Evolutionary conservation across 495 filamentous ascomycete species (phyloP), one percentile per base, ranked within the genome.

Genomic region (Annulohypoxylon bovei): DNA sequence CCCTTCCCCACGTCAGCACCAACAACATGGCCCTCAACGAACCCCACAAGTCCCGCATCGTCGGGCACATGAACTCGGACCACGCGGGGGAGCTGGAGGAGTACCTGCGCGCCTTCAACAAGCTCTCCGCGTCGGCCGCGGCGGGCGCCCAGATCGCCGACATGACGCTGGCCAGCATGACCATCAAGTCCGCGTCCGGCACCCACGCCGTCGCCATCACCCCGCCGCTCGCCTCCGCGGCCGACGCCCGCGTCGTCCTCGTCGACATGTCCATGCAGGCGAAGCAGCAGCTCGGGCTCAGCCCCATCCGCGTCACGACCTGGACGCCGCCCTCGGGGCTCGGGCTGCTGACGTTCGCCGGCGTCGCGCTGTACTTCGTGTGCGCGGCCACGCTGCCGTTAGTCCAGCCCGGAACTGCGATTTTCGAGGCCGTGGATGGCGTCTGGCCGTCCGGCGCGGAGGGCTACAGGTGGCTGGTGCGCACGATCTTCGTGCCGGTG

Each of bases 61-160:
- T 91, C 74, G 82, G 83, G 28, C 92, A 95, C 83, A 93, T 95
- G 91, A 94, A 94, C 82, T 81, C 81, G 39, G 89, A 93, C 82
- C 92, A 94, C 79, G 77, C 79, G 68, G 82, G 84, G 68, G 90
- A 91, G 28, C 83, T 95, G 14, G 74, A 79, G 42, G 85, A 89
- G 63, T 93, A 91, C 79, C 84, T 93, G 0, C 82, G 86, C 65
- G 84, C 90, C 77, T 91, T 85, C 84, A 77, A 78, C 81, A 65
- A 78, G 6, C 75, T 90, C 35, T 82, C 86, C 46, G 74, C 82
- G 6, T 72, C 74, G 25, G 77, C 82, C 30, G 77, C 83, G 52
- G 76, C 84, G 63, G 75, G 83, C 54, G 84, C 89, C 6, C 72
- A 80, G 16, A 79, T 94, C 61, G 81, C 83, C 59, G 88, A 91